A percentile compares a stretch with the other conserved stretches of the same genome.
phyloP scores from a whole-genome alignment of 305 asterid genomes.

The Fraxinus floribunda region DNA sequence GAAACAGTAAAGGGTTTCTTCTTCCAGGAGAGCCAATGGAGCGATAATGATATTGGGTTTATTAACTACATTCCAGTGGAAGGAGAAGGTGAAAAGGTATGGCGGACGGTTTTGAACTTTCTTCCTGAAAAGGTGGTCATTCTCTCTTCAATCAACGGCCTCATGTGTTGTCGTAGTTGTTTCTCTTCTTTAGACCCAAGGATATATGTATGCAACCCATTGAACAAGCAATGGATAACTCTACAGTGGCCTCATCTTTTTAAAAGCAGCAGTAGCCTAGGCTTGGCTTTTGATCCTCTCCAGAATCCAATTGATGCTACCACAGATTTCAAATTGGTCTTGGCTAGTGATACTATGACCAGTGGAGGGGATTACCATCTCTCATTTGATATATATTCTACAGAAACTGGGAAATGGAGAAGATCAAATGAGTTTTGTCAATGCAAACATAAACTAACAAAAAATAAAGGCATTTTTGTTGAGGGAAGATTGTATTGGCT shows the following conservation, averaged over 20 bases:
- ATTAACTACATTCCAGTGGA: conserved; percentile 51
- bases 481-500: conserved; percentile 57
- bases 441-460: conserved; percentile 28
- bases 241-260: conserved; percentile 46
- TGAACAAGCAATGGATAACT: conserved; percentile 49
- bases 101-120: conserved; percentile 40
- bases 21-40: conserved; percentile 51
- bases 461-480: conserved; percentile 43
- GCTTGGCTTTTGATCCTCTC: conserved; percentile 52
- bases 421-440: conserved; percentile 39
- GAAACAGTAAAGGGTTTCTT: conserved; percentile 58
- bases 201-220: conserved; percentile 50
- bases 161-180: conserved; percentile 51
- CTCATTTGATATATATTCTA: conserved; percentile 46
- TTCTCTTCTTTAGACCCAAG: conserved; percentile 34
- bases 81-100: conserved; percentile 14
- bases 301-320: conserved; percentile 23
- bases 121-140: conserved; percentile 57
- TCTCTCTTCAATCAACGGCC: conserved; percentile 53
- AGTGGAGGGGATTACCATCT: conserved; percentile 29
- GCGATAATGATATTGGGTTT: conserved; percentile 28
- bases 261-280: conserved; percentile 28
- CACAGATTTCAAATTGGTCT: conserved; percentile 44
- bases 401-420: conserved; percentile 47
- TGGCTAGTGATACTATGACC: conserved; percentile 26